These are phyloP conservation scores for Camelina sativa DNA, from an alignment of 345 rosid genomes.

Conservation along the genomic window DNA sequence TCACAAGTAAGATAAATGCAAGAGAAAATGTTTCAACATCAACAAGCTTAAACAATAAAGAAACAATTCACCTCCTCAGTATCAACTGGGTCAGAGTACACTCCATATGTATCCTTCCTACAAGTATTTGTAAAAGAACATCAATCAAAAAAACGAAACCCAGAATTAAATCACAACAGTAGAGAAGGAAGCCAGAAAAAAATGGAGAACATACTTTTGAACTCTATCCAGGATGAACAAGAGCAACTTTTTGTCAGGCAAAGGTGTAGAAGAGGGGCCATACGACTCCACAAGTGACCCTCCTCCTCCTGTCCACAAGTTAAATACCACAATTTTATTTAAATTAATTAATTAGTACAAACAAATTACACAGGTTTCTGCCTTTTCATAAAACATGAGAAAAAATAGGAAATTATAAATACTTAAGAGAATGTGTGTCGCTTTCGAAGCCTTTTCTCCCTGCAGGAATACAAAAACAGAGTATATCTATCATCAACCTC, in stretches of 20 bases:
- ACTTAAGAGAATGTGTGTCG: constrained; percentile 73
- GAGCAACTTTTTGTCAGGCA: constrained; percentile 96
- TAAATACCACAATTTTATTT: constrained; percentile 38
- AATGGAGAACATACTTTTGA: constrained; percentile 71
- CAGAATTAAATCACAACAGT: constrained; percentile 17
- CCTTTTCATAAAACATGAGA: constrained; percentile 31
- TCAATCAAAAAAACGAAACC: constrained; percentile 30
- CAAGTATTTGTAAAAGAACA: constrained; percentile 32
- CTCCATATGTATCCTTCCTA: constrained; percentile 95
- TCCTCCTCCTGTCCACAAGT: constrained; percentile 76
- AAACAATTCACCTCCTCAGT: constrained; percentile 62
- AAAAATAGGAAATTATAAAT: constrained; percentile 39
- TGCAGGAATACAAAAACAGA: constrained; percentile 52
- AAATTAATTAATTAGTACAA: constrained; percentile 21
- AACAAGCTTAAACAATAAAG: constrained; percentile 8
- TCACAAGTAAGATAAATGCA: background rate
- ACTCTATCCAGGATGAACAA: constrained; percentile 95
- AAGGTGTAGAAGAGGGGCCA: constrained; percentile 77
- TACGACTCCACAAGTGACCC: constrained; percentile 64
- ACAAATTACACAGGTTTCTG: constrained; percentile 28
- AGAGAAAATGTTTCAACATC: background rate
- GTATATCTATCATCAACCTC: constrained; percentile 31
- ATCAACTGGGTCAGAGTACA: constrained; percentile 92
- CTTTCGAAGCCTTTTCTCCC: constrained; percentile 75
- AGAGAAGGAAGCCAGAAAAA: background rate